These are phyloP conservation scores for Amylostereum chailletii DNA, from an alignment of 1,284 basidiomycete genomes.

Conservation along the genomic window DNA sequence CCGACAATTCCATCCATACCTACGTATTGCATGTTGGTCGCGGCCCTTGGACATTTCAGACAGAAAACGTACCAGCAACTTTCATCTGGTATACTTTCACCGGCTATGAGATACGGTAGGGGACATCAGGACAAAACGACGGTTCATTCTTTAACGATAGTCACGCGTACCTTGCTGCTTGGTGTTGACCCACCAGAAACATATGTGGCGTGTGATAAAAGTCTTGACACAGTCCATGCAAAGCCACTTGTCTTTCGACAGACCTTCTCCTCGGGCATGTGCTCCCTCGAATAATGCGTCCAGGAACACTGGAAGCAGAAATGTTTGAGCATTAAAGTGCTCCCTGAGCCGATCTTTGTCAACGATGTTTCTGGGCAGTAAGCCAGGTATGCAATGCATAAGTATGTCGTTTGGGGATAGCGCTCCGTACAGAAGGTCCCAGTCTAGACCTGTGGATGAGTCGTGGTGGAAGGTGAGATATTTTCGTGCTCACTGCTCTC, in stretches of 20 bases:
- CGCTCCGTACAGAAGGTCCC: constrained; percentile 13
- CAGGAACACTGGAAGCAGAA: constrained; percentile 9
- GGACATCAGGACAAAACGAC: too few relatives aligned
- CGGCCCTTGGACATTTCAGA: too few relatives aligned
- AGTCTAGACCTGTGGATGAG: constrained; percentile 10
- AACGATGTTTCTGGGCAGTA: constrained; percentile 10
- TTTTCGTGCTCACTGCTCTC: too few relatives aligned
- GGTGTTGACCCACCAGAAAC: constrained; percentile 18
- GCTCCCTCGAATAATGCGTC: constrained; percentile 15
- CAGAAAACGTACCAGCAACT: constrained; percentile 20
- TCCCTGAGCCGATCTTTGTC: constrained; percentile 7
- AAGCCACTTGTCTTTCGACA: constrained; percentile 20
- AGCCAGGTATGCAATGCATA: constrained; percentile 10
- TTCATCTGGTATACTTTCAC: constrained; percentile 1
- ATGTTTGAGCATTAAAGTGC: not conserved
- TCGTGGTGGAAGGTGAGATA: too few relatives aligned
- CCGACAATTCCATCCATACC: constrained; percentile 24
- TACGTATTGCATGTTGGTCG: not conserved
- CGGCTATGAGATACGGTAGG: too few relatives aligned
- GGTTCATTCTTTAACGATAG: too few relatives aligned
- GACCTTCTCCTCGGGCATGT: constrained; percentile 8
- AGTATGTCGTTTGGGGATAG: constrained; percentile 3
- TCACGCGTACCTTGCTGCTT: constrained; percentile 13
- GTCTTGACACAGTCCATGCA: constrained; percentile 17
- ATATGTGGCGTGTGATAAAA: constrained; percentile 15